Evolutionary conservation across 805 yeast genomes (phyloP), one percentile per base, ranked within the genome.

Genomic region (Spathaspora gorwiae): DNA sequence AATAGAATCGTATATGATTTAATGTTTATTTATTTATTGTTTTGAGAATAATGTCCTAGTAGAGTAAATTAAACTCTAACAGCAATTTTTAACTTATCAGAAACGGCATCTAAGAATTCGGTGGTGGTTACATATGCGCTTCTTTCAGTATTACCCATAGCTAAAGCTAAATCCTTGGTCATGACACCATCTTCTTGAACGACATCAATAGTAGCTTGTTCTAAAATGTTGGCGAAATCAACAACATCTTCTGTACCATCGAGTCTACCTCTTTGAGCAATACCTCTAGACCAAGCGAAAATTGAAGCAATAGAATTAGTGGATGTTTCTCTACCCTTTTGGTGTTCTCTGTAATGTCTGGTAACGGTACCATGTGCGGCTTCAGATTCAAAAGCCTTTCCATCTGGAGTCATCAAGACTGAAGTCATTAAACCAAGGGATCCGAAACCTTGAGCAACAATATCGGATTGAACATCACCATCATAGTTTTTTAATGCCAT

Each of bases 361-460:
- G 94, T 86, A 51, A 86, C 94, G 13, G 94, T 86, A 56, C 94
- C 94, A 59, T 86, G 94, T 31, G 94, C 94, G 48, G 92, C 92
- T 65, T 86, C 94, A 48, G 86, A 75, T 70, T 86, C 94, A 55
- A 83, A 86, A n/a, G 90, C 80, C 62, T 84, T 83, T 36, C 94
- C 94, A 66, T 86, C 92, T 43, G 92, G 90, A 13, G 92, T 83
- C 71, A 85, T 81, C 52, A 86, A 75, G 35, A 82, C 87, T 9
- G 94, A 86, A 8, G 94, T 85, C 94, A 86, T 86, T 52, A 86
- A 74, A 44, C 94, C 94, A 52, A 86, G 71, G 2, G 92, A 85
- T 24, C 94, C 94, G 53, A 86, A 86, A 39, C 94, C 94, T 67
- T 86, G 94, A 4, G 94, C 94, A 45, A 86, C 90, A 51, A 86